Conservation (phyloP, 495 filamentous ascomycete species). For the Trichoderma parareesei region DNA sequence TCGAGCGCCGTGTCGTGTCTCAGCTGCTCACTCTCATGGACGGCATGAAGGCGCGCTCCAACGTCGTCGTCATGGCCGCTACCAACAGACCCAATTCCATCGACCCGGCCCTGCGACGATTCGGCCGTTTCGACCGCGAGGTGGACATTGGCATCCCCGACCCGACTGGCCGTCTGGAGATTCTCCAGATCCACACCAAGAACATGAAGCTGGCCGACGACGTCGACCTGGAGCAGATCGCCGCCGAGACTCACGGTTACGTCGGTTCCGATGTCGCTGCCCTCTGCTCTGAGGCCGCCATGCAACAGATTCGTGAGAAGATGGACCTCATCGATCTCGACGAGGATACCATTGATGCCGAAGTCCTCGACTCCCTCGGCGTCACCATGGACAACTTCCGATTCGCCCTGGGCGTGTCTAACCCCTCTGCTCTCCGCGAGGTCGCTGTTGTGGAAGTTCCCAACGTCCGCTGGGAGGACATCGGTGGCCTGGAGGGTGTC, state of each 20-base stretch:
- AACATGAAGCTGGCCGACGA: conserved; percentile 99
- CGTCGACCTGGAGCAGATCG: conserved; percentile 94
- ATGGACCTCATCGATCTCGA: conserved; percentile 99
- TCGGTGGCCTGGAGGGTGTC: conserved; percentile 95
- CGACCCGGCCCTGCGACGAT: conserved; percentile 92
- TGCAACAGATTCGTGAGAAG: conserved; percentile 99
- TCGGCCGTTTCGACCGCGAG: conserved; percentile 96
- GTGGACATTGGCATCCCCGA: conserved; percentile 97
- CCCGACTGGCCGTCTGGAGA: conserved; percentile 96
- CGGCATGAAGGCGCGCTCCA: conserved; percentile 97
- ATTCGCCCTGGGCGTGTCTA: conserved; percentile 93
- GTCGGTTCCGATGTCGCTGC: conserved; percentile 98
- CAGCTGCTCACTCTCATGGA: conserved; percentile 98
- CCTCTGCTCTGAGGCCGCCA: conserved; percentile 97
- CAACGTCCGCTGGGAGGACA: conserved; percentile 99
- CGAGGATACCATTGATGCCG: conserved; percentile 97
- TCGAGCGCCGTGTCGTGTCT: conserved; percentile 96
- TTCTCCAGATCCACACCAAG: conserved; percentile 98
- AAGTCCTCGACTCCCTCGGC: conserved; percentile 94
- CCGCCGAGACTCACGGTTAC: conserved; percentile 96
- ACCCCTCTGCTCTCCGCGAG: conserved; percentile 96
- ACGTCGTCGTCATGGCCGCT: conserved; percentile 97
- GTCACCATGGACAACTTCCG: conserved; percentile 99
- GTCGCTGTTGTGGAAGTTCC: conserved; percentile 98
- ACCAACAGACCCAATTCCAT: conserved; percentile 98